Evolutionary conservation across 1,139 yeast genomes (phyloP).

Genomic region (Pichia norvegensis): DNA sequence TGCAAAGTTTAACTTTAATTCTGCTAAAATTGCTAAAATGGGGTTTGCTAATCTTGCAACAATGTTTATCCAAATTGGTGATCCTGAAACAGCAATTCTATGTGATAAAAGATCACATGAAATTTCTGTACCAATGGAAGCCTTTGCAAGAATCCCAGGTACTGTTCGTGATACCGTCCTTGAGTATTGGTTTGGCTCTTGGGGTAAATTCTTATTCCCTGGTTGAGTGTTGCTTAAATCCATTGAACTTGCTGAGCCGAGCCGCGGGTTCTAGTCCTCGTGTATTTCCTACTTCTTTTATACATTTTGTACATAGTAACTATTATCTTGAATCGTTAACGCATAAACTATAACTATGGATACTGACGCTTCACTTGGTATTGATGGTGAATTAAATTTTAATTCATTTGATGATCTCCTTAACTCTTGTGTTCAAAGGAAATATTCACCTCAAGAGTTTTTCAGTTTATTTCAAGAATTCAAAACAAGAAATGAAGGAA

Average conservation of each 20-base stretch:
- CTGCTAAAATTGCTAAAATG: conserved; percentile 35
- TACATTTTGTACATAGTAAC: too few species aligned
- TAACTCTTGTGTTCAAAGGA: conserved; percentile 17
- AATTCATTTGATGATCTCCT: conserved; percentile 19
- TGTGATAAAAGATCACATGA: conserved; percentile 24
- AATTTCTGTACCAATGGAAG: conserved; percentile 27
- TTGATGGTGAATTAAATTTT: not conserved
- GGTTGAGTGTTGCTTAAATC: conserved; percentile 10
- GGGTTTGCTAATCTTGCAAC: conserved; percentile 31
- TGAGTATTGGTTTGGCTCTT: conserved; percentile 27
- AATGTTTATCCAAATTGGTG: conserved; percentile 34
- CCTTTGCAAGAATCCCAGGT: conserved; percentile 18
- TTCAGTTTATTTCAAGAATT: conserved; percentile 24
- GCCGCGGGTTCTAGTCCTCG: too few species aligned
- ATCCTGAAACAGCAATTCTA: conserved; percentile 26
- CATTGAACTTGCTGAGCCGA: not conserved
- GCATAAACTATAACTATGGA: not conserved
- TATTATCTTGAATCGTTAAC: too few species aligned
- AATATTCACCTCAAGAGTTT: conserved; percentile 22
- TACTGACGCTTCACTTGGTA: not conserved
- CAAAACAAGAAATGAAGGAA: conserved; percentile 15
- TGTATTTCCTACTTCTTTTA: too few species aligned
- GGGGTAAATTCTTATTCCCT: conserved; percentile 30
- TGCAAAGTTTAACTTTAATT: conserved; percentile 30
- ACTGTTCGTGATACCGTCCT: conserved; percentile 27